phyloP scores from a whole-genome alignment of 108 stramenopile species.

The Chaetoceros muelleri region DNA sequence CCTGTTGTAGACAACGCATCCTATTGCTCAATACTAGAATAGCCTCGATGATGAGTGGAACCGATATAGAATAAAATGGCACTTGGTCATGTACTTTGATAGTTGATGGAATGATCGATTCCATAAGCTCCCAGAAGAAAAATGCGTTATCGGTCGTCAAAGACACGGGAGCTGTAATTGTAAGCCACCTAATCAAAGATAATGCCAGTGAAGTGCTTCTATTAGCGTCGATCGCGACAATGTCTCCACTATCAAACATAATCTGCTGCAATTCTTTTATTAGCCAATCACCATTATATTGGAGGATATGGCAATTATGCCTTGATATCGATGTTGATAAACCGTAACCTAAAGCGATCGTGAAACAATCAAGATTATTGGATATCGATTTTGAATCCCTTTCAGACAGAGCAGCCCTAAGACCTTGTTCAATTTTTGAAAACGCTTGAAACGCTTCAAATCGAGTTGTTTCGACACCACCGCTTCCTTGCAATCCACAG shows the following conservation, averaged over 20 bases:
- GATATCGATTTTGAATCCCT: background rate
- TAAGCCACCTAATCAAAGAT: constrained; percentile 31
- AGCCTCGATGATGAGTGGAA: too few species aligned
- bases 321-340: background rate
- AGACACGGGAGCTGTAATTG: constrained; percentile 18
- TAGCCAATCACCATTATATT: too few species aligned
- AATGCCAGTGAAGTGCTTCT: constrained; percentile 12
- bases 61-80: constrained; percentile 1
- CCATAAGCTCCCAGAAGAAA: background rate
- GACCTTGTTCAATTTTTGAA: constrained; percentile 13
- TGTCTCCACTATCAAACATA: too few species aligned
- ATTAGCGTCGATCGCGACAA: too few species aligned
- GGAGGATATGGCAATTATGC: background rate
- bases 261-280: too few species aligned
- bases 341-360: constrained; percentile 40
- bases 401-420: constrained; percentile 10
- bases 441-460: constrained; percentile 41
- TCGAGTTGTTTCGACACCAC: constrained; percentile 54
- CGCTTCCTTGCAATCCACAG: constrained; percentile 26
- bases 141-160: background rate
- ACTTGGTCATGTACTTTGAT: background rate
- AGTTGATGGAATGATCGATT: background rate
- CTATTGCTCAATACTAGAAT: constrained; percentile 13
- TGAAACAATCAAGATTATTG: constrained; percentile 15
- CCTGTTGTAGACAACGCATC: constrained; percentile 8